Evolutionary conservation across 192 early-diverging fungal species (phyloP).

Genomic region (Rhizoclosmatium sp.): DNA sequence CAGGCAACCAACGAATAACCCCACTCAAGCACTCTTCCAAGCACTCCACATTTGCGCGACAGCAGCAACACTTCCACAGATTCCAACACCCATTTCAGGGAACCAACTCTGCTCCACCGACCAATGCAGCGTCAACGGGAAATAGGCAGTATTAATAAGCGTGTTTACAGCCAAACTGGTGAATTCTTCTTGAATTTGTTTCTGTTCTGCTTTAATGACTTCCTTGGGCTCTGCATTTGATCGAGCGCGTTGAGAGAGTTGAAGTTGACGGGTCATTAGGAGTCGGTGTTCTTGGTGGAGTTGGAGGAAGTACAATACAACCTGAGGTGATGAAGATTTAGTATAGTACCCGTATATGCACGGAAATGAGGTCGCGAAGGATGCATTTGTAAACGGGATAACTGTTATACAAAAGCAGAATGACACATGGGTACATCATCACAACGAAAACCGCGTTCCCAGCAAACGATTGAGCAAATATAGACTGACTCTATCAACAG

Average conservation of each 20-base stretch:
- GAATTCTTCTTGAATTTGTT: slow-evolving; percentile 70
- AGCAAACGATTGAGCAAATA: background rate
- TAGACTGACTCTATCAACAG: no score
- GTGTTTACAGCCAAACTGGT: slow-evolving; percentile 74
- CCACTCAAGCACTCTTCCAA: slow-evolving; percentile 77
- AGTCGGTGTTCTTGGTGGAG: slow-evolving; percentile 69
- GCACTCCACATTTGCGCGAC: slow-evolving; percentile 80
- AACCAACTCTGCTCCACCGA: slow-evolving; percentile 83
- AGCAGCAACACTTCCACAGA: slow-evolving; percentile 94
- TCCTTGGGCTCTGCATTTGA: slow-evolving; percentile 24
- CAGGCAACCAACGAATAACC: background rate
- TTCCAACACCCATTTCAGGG: slow-evolving; percentile 91
- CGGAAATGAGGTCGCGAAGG: background rate
- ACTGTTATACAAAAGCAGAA: background rate
- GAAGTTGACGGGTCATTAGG: slow-evolving; percentile 31
- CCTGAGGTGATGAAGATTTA: slow-evolving; percentile 22
- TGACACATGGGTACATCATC: background rate
- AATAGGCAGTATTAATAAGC: slow-evolving; percentile 91
- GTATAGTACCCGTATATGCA: background rate
- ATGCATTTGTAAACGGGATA: background rate
- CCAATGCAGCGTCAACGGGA: slow-evolving; percentile 93
- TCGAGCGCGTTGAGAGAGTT: slow-evolving; percentile 21
- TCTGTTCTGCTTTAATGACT: slow-evolving; percentile 42
- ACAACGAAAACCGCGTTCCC: background rate
- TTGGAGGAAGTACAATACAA: slow-evolving; percentile 83